Evolutionary conservation across 2,329 filamentous ascomycete species (phyloP).

Genomic region (Pyrenochaeta sp.): DNA sequence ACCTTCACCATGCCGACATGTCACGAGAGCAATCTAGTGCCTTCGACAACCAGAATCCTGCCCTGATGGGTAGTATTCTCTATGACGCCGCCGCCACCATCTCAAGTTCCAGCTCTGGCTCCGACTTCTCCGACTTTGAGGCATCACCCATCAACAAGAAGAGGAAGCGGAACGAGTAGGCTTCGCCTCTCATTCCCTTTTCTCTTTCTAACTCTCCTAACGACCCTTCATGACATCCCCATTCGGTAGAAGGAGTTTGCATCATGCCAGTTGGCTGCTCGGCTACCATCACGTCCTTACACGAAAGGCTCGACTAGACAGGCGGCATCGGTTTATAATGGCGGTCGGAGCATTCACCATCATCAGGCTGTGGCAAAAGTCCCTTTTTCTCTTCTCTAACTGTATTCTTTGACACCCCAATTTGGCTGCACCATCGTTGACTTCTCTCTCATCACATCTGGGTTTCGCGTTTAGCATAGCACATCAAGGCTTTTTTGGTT

Average conservation of each 20-base stretch:
- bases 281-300: slow-evolving; percentile 45
- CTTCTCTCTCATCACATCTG: slow-evolving; percentile 28
- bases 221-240: slow-evolving; percentile 47
- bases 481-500: slow-evolving; percentile 26
- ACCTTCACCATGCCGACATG: slow-evolving; percentile 60
- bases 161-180: slow-evolving; percentile 72
- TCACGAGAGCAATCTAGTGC: slow-evolving; percentile 36
- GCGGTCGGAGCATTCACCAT: slow-evolving; percentile 24
- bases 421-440: slow-evolving; percentile 30
- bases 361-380: slow-evolving; percentile 36
- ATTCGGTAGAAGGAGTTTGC: slow-evolving; percentile 38
- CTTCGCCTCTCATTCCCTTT: slow-evolving; percentile 15
- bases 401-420: slow-evolving; percentile 38
- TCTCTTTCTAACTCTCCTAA: slow-evolving; percentile 38
- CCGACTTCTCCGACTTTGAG: slow-evolving; percentile 50
- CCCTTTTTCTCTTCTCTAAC: slow-evolving; percentile 30
- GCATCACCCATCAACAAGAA: slow-evolving; percentile 63
- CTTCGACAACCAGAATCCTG: slow-evolving; percentile 49
- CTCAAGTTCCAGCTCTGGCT: slow-evolving; percentile 47
- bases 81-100: slow-evolving; percentile 50
- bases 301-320: slow-evolving; percentile 45
- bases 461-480: slow-evolving; percentile 35
- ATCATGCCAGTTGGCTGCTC: slow-evolving; percentile 35
- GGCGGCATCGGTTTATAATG: slow-evolving; percentile 34
- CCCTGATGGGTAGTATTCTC: slow-evolving; percentile 49